These are phyloP conservation scores for Microcyclospora pomicola DNA, from an alignment of 2,329 filamentous ascomycete species.

Conservation along the genomic window DNA sequence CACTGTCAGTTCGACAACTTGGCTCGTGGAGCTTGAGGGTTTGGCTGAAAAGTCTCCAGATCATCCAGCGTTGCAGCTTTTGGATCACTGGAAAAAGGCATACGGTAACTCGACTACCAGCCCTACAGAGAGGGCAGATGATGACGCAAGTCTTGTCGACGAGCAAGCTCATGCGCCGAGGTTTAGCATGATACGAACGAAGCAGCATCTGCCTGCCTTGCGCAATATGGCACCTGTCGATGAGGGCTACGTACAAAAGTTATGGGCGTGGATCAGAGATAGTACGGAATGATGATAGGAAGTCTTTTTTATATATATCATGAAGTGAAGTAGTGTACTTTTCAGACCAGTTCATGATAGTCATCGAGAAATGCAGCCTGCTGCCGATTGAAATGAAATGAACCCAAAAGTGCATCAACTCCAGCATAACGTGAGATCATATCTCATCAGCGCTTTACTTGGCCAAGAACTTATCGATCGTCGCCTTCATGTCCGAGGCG, in stretches of 20 bases:
- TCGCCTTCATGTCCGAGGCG: conserved; percentile 12
- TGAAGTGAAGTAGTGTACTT: too few relatives aligned
- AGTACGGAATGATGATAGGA: conserved; percentile 3
- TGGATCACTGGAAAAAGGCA: conserved; percentile 37
- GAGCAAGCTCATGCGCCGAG: too few relatives aligned
- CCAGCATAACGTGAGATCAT: too few relatives aligned
- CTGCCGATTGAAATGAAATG: too few relatives aligned
- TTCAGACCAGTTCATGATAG: too few relatives aligned
- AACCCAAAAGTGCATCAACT: too few relatives aligned
- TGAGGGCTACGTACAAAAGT: conserved; percentile 29
- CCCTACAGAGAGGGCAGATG: neutral
- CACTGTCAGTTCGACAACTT: conserved; percentile 28
- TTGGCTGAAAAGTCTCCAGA: conserved; percentile 15
- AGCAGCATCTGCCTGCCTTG: conserved; percentile 23
- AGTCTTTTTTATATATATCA: too few relatives aligned
- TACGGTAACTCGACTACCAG: conserved; percentile 18
- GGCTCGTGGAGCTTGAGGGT: conserved; percentile 21
- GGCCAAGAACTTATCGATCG: conserved; percentile 5
- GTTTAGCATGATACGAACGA: conserved; percentile 17
- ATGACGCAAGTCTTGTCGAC: conserved; percentile 19
- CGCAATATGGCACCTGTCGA: conserved; percentile 27
- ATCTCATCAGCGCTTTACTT: too few relatives aligned
- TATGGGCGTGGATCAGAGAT: conserved; percentile 29
- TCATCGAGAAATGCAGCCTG: too few relatives aligned
- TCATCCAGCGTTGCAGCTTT: conserved; percentile 34